Conservation (phyloP, 2,329 filamentous ascomycete species). For the Orbilia brochopaga region DNA sequence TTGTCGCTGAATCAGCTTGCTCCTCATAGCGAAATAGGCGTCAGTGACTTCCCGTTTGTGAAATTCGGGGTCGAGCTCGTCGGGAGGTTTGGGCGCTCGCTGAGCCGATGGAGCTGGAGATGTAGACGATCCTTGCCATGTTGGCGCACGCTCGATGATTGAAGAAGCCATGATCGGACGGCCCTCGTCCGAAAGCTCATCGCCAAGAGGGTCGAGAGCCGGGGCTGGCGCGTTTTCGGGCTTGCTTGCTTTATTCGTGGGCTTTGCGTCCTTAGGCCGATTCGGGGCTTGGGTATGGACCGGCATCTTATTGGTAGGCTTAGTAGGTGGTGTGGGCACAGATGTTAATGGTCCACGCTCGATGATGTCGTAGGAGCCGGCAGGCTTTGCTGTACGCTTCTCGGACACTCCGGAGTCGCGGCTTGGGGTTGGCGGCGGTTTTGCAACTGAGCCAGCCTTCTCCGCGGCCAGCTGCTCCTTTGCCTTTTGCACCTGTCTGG, state of each 20-base stretch:
- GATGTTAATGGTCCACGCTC: constrained; percentile 19
- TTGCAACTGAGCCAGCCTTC: constrained; percentile 15
- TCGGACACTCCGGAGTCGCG: background rate
- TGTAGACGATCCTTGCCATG: constrained; percentile 24
- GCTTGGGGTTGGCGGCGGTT: background rate
- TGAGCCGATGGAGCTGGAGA: constrained; percentile 59
- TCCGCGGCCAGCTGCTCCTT: constrained; percentile 31
- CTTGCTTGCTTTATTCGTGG: constrained; percentile 19
- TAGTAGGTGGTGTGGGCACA: constrained; percentile 18
- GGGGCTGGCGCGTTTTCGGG: constrained; percentile 3
- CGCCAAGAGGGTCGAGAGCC: constrained; percentile 28
- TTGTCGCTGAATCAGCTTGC: constrained; percentile 79
- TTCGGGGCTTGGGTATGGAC: constrained; percentile 1
- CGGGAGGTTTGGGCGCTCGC: constrained; percentile 63
- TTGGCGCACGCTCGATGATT: constrained; percentile 42
- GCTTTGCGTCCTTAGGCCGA: constrained; percentile 19
- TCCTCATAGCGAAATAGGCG: constrained; percentile 83
- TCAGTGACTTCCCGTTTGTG: constrained; percentile 77
- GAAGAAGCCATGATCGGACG: constrained; percentile 48
- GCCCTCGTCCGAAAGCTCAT: constrained; percentile 43
- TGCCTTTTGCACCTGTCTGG: constrained; percentile 39
- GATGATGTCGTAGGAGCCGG: constrained; percentile 41
- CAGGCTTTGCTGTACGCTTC: constrained; percentile 1
- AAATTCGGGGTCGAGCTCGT: constrained; percentile 74
- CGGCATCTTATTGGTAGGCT: constrained; percentile 24